A percentile compares a stretch with the other conserved stretches of the same genome.
These are phyloP conservation scores for Eucalyptus regnans DNA, from an alignment of 345 rosid species.

Conservation along the genomic window DNA sequence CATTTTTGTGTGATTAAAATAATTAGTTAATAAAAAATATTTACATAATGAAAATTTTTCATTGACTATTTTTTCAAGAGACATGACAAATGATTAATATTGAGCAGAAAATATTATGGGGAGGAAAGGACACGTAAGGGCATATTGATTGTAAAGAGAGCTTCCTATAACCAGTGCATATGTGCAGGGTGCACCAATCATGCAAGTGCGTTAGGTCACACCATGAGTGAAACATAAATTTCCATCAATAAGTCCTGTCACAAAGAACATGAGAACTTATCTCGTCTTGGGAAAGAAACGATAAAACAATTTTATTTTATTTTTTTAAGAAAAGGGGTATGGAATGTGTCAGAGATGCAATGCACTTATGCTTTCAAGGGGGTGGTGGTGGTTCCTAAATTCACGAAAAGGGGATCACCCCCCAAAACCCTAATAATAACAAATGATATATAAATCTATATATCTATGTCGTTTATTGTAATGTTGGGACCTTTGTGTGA, in stretches of 20 bases:
- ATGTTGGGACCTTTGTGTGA: conserved; percentile 69
- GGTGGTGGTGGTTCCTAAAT: conserved; percentile 6
- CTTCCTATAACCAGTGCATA: neutral
- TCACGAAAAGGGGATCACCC: neutral
- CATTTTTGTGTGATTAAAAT: neutral
- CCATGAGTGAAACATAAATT: neutral
- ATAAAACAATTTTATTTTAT: neutral
- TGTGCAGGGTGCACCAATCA: neutral
- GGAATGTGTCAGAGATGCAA: conserved; percentile 63
- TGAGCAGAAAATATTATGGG: neutral
- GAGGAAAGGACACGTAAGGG: neutral
- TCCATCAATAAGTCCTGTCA: conserved; percentile 14
- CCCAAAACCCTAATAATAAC: neutral
- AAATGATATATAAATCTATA: neutral
- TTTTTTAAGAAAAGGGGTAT: conserved; percentile 12
- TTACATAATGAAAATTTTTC: fast-evolving
- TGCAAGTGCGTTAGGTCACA: neutral
- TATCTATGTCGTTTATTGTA: conserved; percentile 6
- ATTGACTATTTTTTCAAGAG: fast-evolving
- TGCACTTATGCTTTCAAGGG: conserved; percentile 24
- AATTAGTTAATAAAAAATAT: neutral
- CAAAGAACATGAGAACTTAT: conserved; percentile 67
- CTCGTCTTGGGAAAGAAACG: conserved; percentile 9
- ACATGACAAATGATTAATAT: neutral
- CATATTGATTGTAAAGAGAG: neutral